Percentiles rank a stretch among this genome's conserved stretches.
Evolutionary conservation across 2,329 filamentous ascomycete species (phyloP).

Genomic region (Fusarium acutatum): DNA sequence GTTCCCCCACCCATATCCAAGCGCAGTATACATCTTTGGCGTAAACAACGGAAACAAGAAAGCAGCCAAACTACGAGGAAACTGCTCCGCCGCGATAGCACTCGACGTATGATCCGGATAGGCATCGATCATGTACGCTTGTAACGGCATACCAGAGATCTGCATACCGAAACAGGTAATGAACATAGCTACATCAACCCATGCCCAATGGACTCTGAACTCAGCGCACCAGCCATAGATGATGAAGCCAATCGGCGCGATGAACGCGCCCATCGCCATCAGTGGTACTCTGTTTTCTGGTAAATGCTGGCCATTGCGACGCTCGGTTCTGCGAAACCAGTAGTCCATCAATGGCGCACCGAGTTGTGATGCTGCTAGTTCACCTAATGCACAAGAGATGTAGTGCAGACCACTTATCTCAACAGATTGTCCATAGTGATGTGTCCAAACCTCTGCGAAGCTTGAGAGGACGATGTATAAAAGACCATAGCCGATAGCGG

Average conservation of each 20-base stretch:
- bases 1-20: slow-evolving; percentile 53
- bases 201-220: slow-evolving; percentile 48
- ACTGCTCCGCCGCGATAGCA: slow-evolving; percentile 56
- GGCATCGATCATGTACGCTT: slow-evolving; percentile 54
- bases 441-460: slow-evolving; percentile 66
- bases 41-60: slow-evolving; percentile 61
- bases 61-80: slow-evolving; percentile 55
- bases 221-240: slow-evolving; percentile 56
- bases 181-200: slow-evolving; percentile 49
- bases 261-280: slow-evolving; percentile 51
- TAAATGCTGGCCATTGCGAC: neutral
- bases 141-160: slow-evolving; percentile 42
- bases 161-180: slow-evolving; percentile 48
- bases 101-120: slow-evolving; percentile 58
- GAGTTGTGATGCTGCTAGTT: slow-evolving; percentile 63
- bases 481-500: slow-evolving; percentile 67
- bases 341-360: slow-evolving; percentile 54
- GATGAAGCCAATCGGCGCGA: slow-evolving; percentile 51
- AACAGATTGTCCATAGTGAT: slow-evolving; percentile 62
- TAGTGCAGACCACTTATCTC: slow-evolving; percentile 72
- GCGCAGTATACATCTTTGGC: slow-evolving; percentile 47
- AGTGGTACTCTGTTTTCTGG: slow-evolving; percentile 43
- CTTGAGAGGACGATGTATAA: slow-evolving; percentile 72
- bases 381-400: slow-evolving; percentile 69
- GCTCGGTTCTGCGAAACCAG: slow-evolving; percentile 43